A percentile compares a stretch with the other conserved stretches of the same genome.
Evolutionary conservation across 352 stramenopile genomes (phyloP).

Genomic region (Pythium aquatile): DNA sequence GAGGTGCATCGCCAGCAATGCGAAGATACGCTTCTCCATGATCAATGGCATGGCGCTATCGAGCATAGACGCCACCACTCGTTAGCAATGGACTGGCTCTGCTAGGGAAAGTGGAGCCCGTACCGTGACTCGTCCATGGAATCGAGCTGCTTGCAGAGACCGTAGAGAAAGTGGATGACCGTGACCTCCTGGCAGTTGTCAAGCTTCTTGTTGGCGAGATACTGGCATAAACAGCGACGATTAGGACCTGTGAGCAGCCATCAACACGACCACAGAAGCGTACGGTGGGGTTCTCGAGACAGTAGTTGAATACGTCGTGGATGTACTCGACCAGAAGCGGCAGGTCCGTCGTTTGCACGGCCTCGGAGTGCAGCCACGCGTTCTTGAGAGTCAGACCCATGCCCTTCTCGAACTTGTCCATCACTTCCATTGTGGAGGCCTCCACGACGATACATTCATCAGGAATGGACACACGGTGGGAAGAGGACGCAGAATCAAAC

Average conservation of each 20-base stretch:
- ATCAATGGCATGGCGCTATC: conserved; percentile 83
- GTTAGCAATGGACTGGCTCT: not conserved
- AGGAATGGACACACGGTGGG: not conserved
- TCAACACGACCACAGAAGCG: conserved; percentile 1
- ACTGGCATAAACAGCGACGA: conserved; percentile 30
- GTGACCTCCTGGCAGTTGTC: conserved; percentile 83
- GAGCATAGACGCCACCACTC: not conserved
- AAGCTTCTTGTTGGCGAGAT: conserved; percentile 68
- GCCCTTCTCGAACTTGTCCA: conserved; percentile 87
- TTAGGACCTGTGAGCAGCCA: not conserved
- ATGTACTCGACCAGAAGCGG: conserved; percentile 89
- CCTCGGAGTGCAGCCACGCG: conserved; percentile 88
- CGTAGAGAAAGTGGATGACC: conserved; percentile 85
- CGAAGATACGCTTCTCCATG: conserved; percentile 76
- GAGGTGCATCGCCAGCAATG: conserved; percentile 76
- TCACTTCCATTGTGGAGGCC: conserved; percentile 58
- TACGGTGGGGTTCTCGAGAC: conserved; percentile 66
- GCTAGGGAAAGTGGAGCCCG: not conserved
- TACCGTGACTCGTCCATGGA: conserved; percentile 81
- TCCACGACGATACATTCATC: conserved; percentile 12
- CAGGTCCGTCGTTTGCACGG: conserved; percentile 89
- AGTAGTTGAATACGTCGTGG: conserved; percentile 80
- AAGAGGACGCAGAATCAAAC: not conserved
- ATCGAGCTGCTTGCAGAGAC: conserved; percentile 81
- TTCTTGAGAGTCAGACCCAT: conserved; percentile 90